Base-by-base conservation (phyloP, 768 basidiomycete genomes). In the Mycena chlorophos region DNA sequence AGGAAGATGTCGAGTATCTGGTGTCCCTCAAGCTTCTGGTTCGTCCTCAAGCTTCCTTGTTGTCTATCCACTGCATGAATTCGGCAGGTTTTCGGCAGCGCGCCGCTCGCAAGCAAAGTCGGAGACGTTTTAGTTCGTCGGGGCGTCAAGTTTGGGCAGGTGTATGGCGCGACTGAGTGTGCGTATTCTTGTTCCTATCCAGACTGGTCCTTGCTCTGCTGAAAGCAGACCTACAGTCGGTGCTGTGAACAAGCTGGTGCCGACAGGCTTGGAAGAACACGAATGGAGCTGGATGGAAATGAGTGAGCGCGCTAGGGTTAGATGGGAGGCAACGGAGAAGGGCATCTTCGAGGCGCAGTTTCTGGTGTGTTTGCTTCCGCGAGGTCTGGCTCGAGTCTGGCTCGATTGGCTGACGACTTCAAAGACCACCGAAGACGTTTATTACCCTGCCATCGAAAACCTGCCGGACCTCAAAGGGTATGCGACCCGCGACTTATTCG, bases 401-500 rank as follows among this genome's bases (percentile, higher is more conserved):
- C 5, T 6, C n/a, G 23, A 34, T 37, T 26, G 20, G 19, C 23
- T 50, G 13, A n/a, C 49, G 17, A 30, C 26, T n/a, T 6, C 6
- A 20, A 25, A 40, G 19, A 31, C 23, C 27, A 45, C 40, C 12
- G 25, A 38, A 42, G 27, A 38, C 37, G 3, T 50, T 27, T 27
- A 61, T 65, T n/a, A 51, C 4, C 62, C 65, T 20, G 66, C 63
- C 30, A 37, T 71, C 1, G 60, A 59, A 10, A 69, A 80, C 31
- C 45, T 75, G 29, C 51, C 54, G 5, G 70, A 73, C 52, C 65
- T 66, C 3, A 66, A 58, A 42, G 78, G 78, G 14, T 80, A 79
- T 49, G 73, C 73, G 2, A 78, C 73, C 16, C 71, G 71, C 1
- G 80, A 81, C 63, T 59, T 78, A 5, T 78, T 74, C 54, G 52